A percentile compares a stretch with the other conserved stretches of the same genome.
These are phyloP conservation scores for Sphaerulina musiva DNA, from an alignment of 2,329 filamentous ascomycete genomes.

Conservation along the genomic window DNA sequence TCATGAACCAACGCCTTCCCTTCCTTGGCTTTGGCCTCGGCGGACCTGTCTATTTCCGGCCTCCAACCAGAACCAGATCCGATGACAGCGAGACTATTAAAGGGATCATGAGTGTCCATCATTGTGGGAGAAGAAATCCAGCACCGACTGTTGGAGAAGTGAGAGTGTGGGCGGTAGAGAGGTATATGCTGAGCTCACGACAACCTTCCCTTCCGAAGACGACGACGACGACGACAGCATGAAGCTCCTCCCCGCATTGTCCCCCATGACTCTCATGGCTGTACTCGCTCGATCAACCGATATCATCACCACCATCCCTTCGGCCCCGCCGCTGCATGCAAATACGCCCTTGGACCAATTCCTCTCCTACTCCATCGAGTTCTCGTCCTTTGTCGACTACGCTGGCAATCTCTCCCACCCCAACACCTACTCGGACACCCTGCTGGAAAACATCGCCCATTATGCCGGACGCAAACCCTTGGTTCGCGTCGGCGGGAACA, in stretches of 20 bases:
- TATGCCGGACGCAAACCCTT: constrained; percentile 52
- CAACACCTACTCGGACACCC: constrained; percentile 55
- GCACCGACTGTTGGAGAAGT: too few species aligned
- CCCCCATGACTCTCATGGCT: neutral
- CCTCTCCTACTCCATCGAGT: constrained; percentile 49
- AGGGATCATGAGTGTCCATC: too few species aligned
- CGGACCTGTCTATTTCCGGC: too few species aligned
- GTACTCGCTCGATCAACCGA: neutral
- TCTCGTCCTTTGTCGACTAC: constrained; percentile 49
- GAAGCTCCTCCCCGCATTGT: neutral
- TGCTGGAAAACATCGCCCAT: constrained; percentile 51
- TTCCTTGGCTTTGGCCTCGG: too few species aligned
- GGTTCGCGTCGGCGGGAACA: constrained; percentile 59
- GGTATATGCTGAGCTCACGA: too few species aligned
- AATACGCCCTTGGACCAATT: constrained; percentile 39
- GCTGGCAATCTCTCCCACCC: constrained; percentile 50
- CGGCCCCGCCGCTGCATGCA: constrained; percentile 42
- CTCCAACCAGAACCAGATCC: too few species aligned
- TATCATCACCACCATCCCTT: neutral
- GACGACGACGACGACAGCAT: neutral
- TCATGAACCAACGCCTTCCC: too few species aligned
- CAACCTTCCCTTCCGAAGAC: too few species aligned
- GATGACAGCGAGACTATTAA: too few species aligned
- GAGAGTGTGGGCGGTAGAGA: too few species aligned
- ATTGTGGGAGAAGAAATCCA: too few species aligned